These are phyloP conservation scores for Lecanicillium sp. DNA, from an alignment of 2,329 filamentous ascomycete species.

Conservation along the genomic window DNA sequence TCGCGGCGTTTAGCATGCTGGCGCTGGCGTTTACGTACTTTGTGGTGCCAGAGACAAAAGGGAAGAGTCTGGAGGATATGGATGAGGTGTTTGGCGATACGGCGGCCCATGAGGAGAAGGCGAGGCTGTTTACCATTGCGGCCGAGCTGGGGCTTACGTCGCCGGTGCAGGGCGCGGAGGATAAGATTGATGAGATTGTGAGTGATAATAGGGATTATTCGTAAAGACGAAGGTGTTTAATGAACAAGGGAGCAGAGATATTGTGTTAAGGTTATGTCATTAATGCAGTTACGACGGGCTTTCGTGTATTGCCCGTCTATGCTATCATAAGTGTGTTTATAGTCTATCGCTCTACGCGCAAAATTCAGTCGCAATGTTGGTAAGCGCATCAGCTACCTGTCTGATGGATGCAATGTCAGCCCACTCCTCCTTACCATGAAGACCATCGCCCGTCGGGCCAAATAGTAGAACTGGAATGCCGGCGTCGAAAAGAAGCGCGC, in stretches of 20 bases:
- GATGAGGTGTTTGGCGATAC: constrained; percentile 36
- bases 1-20: constrained; percentile 44
- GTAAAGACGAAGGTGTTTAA: no score
- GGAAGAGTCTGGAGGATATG: constrained; percentile 49
- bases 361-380: constrained; percentile 19
- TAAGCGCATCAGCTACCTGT: constrained; percentile 22
- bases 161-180: constrained; percentile 11
- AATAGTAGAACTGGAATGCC: constrained; percentile 40
- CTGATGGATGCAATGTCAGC: constrained; percentile 34
- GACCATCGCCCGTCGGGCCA: constrained; percentile 38
- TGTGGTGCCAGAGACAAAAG: constrained; percentile 51
- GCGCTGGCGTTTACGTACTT: constrained; percentile 43
- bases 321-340: no score
- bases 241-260: no score
- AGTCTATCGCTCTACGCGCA: constrained; percentile 16
- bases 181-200: constrained; percentile 11
- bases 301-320: no score
- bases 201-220: no score
- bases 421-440: constrained; percentile 44
- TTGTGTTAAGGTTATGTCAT: no score
- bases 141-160: constrained; percentile 18
- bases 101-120: constrained; percentile 26
- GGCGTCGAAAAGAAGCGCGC: constrained; percentile 34
- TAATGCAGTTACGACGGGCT: not conserved
- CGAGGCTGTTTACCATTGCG: constrained; percentile 17